Base-by-base conservation (phyloP, 2,329 filamentous ascomycete genomes). In the Phoma herbarum region DNA sequence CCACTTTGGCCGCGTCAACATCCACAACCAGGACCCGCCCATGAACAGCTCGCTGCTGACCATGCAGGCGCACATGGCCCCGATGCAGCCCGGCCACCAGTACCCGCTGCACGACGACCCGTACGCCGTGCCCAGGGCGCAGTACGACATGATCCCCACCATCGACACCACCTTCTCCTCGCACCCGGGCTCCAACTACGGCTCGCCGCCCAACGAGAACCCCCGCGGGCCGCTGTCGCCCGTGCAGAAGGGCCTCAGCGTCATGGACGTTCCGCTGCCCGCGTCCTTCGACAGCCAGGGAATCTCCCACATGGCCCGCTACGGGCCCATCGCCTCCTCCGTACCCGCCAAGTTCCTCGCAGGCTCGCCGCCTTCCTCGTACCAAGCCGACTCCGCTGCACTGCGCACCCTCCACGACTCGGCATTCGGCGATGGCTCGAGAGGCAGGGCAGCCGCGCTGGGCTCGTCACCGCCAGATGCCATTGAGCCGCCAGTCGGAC, bases 241-340 rank as follows among this genome's bases (percentile, higher is more conserved):
- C 0, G 85, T 85, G 48, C 86, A 87, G 50, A 84, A 83, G 67
- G 86, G 87, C 52, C 89, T 97, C n/a, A 95, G 91, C n/a, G 91
- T 96, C 14, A 85, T 97, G 62, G 94, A 98, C 79, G 95, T 93
- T 2, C 93, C 92, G 16, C 85, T 98, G 9, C 95, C 95, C 1
- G 92, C 93, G 9, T 98, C 94, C 0, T 97, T 98, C 75, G 95
- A 98, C 78, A 96, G 93, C 69, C 95, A 97, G 72, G 94, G 93
- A 48, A 91, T 97, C 52, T 97, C 93, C 11, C 91, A 94, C 75
- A 93, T 92, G 62, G 93, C 94, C 18, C 88, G 92, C 59, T 93
- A 93, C 75, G 95, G 91, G 0, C 92, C 93, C 0, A 93, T 96
- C 77, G 93, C 94, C 8, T 92, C 93, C 0, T 98, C 94, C 0